Base-by-base conservation (phyloP, 257 asterid species). In the Ligustrum vulgare region DNA sequence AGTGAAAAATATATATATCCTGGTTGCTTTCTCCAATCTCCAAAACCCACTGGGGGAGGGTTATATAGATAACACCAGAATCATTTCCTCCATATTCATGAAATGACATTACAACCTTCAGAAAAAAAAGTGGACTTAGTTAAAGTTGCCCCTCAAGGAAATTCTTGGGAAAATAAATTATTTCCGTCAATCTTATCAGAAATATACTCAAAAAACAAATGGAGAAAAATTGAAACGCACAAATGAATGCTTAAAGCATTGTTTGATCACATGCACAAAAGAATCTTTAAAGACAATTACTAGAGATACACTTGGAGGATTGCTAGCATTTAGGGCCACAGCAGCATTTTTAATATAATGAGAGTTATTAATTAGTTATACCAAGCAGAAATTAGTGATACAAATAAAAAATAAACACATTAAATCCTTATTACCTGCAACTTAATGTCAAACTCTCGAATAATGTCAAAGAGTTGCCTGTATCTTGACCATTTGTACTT, bases 41-140 rank as follows among this genome's bases (percentile, higher is more conserved):
- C 88, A 91, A 36, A 84, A 91, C 84, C 96, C 96, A 91, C 43
- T 89, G 92, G 8, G 96, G 96, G 33, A 91, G 91, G 77, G 94
- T 83, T 73, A 91, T 83, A 71, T 82, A 76, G 65, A 83, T 76
- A 78, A 91, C 89, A 76, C 86, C 84, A 11, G 87, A 76, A 78
- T 86, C 92, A 82, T 80, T 84, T 81, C 94, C 94, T 73, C 92
- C 92, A 67, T 82, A 76, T 86, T 89, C 92, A 79, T 90, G 94
- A 84, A 90, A 90, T 47, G 91, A 89, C 87, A 90, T 81, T 36
- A 87, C 92, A 77, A 89, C 94, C 96, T 90, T 82, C 60, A 79
- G 62, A n/a, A n/a, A n/a, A n/a, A n/a, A n/a, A n/a, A n/a, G n/a
- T n/a, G n/a, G n/a, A n/a, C n/a, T n/a, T n/a, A n/a, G n/a, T n/a